A percentile compares a stretch with the other conserved stretches of the same genome.
Evolutionary conservation across 768 basidiomycete species (phyloP).

Genomic region (Lactarius vividus): DNA sequence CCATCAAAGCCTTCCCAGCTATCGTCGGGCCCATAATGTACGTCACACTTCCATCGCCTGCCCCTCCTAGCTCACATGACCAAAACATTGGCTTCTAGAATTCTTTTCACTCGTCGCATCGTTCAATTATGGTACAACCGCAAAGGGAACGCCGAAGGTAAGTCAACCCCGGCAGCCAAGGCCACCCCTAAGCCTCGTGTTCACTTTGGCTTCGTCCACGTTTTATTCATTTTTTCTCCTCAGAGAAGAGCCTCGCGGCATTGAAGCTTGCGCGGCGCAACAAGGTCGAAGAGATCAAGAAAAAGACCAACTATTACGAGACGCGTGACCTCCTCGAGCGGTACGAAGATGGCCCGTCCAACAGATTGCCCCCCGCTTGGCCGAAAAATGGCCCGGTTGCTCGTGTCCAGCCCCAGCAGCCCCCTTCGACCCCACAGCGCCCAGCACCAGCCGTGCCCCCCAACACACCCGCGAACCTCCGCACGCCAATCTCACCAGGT

Average conservation of each 20-base stretch:
- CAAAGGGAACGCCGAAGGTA: conserved; percentile 80
- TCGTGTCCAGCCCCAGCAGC: conserved; percentile 36
- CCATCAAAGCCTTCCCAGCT: conserved; percentile 54
- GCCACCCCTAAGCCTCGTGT: conserved; percentile 13
- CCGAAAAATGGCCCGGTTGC: conserved; percentile 35
- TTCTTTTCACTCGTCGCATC: conserved; percentile 74
- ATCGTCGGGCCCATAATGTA: conserved; percentile 77
- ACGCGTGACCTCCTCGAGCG: conserved; percentile 88
- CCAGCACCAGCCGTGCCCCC: conserved; percentile 32
- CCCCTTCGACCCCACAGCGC: conserved; percentile 27
- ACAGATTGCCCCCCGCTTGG: conserved; percentile 37
- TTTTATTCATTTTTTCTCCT: not conserved
- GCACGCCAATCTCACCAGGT: conserved; percentile 29
- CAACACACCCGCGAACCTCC: conserved; percentile 24
- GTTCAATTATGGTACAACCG: conserved; percentile 82
- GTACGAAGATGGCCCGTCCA: conserved; percentile 65
- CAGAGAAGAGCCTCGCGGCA: conserved; percentile 76
- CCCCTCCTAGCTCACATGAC: conserved; percentile 1
- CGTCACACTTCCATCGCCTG: conserved; percentile 35
- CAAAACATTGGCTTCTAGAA: conserved; percentile 38
- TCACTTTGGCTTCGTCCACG: not conserved
- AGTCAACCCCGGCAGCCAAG: conserved; percentile 25
- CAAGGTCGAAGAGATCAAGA: conserved; percentile 95
- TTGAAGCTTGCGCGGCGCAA: conserved; percentile 75
- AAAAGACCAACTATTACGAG: conserved; percentile 93